These are phyloP conservation scores for Pseudovirgaria hyperparasitica DNA, from an alignment of 2,329 filamentous ascomycete species.

Conservation along the genomic window DNA sequence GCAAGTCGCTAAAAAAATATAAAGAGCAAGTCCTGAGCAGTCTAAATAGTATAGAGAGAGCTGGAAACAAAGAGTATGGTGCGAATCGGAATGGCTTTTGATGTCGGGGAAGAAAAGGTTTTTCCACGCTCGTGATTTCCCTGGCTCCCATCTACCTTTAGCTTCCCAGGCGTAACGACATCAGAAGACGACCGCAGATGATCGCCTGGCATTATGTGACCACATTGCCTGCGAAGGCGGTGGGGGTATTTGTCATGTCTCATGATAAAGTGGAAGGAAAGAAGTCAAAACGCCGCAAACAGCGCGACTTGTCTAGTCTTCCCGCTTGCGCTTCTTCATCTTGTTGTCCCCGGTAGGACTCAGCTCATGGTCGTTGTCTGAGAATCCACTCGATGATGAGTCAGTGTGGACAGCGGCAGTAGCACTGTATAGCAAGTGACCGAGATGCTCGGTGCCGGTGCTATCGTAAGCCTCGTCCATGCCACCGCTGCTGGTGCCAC, in stretches of 20 bases:
- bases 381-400: constrained; percentile 19
- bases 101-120: constrained; percentile 1
- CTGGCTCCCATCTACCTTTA: constrained; percentile 19
- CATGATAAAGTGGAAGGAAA: constrained; percentile 11
- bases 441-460: constrained; percentile 24
- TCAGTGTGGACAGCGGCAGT: constrained; percentile 16
- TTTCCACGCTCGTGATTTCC: constrained; percentile 4
- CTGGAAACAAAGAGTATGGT: constrained; percentile 2
- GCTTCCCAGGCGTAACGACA: constrained; percentile 19
- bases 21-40: background rate
- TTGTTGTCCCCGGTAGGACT: constrained; percentile 27
- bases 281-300: constrained; percentile 9
- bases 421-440: constrained; percentile 25
- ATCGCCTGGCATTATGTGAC: constrained; percentile 13
- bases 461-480: constrained; percentile 16
- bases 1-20: background rate
- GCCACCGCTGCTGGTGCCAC: constrained; percentile 11
- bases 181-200: constrained; percentile 18
- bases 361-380: constrained; percentile 25
- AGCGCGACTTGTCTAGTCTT: constrained; percentile 31
- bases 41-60: background rate
- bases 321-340: constrained; percentile 71
- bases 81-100: constrained; percentile 2
- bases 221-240: constrained; percentile 17
- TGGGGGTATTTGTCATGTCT: constrained; percentile 21